Conservation (phyloP, 2,329 filamentous ascomycete species). For the Beauveria medogensis region DNA sequence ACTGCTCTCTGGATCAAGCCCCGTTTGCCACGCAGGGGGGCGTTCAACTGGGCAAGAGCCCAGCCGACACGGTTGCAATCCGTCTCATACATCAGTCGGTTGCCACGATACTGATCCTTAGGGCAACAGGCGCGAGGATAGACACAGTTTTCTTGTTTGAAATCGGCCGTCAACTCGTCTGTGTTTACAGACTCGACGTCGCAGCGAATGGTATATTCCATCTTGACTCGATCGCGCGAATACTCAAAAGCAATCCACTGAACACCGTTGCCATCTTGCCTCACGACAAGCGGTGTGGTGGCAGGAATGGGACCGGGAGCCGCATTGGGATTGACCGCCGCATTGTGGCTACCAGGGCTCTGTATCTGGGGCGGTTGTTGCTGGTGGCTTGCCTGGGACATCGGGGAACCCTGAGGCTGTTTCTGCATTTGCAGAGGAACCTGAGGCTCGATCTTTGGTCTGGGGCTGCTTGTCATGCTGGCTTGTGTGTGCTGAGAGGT, state of each 20-base stretch:
- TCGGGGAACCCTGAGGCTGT: constrained; percentile 11
- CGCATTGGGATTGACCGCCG: constrained; percentile 73
- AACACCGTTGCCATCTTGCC: constrained; percentile 91
- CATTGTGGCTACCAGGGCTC: constrained; percentile 27
- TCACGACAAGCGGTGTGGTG: constrained; percentile 86
- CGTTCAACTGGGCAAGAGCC: constrained; percentile 90
- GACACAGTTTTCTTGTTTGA: constrained; percentile 97
- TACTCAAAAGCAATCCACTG: constrained; percentile 99
- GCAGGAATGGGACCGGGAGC: constrained; percentile 94
- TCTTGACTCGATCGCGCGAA: constrained; percentile 92
- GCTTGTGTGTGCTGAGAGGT: constrained; percentile 46
- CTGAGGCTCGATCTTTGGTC: constrained; percentile 56
- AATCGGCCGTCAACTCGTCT: constrained; percentile 74
- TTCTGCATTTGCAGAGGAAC: constrained; percentile 55
- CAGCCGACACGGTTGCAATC: constrained; percentile 99
- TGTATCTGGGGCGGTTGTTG: constrained; percentile 31
- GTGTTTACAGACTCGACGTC: constrained; percentile 96
- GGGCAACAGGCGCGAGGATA: constrained; percentile 91
- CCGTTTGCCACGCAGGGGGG: constrained; percentile 82
- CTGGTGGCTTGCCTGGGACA: constrained; percentile 29
- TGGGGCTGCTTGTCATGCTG: constrained; percentile 53
- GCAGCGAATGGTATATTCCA: constrained; percentile 98
- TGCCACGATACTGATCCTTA: constrained; percentile 95
- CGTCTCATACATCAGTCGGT: constrained; percentile 91
- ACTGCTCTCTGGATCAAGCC: constrained; percentile 95